phyloP scores from a whole-genome alignment of 495 filamentous ascomycete genomes.

The Hyaloscypha finlandica region DNA sequence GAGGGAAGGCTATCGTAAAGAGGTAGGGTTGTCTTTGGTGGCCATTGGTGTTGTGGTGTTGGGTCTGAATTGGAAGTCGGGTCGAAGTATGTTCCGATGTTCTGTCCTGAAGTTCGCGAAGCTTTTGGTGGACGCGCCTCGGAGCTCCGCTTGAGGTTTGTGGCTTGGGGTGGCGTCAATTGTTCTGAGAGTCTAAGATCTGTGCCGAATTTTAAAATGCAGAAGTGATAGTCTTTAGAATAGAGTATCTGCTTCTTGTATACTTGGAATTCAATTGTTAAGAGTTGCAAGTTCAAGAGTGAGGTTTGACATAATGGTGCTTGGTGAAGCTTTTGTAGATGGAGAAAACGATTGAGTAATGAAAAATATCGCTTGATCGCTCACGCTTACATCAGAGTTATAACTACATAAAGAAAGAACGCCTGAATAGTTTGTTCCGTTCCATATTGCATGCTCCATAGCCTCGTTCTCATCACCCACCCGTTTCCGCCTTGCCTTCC shows the following conservation, averaged over 20 bases:
- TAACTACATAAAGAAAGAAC: constrained; percentile 16
- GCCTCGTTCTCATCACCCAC: background rate
- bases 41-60: background rate
- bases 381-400: constrained; percentile 1
- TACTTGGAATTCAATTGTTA: too few species aligned
- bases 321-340: too few species aligned
- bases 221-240: too few species aligned
- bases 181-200: too few species aligned
- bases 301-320: too few species aligned
- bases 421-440: background rate
- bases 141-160: background rate
- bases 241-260: too few species aligned
- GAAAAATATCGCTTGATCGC: constrained; percentile 6
- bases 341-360: background rate
- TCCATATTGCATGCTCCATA: constrained; percentile 16
- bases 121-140: background rate
- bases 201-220: too few species aligned
- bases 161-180: background rate
- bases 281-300: too few species aligned
- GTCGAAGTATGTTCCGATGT: background rate
- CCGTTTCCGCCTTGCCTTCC: background rate
- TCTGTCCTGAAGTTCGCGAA: background rate
- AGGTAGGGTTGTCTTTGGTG: background rate
- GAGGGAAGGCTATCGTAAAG: background rate
- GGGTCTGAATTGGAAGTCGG: background rate